Evolutionary conservation across 371 early-diverging fungal species (phyloP).

Genomic region (Fennellomyces sp.): DNA sequence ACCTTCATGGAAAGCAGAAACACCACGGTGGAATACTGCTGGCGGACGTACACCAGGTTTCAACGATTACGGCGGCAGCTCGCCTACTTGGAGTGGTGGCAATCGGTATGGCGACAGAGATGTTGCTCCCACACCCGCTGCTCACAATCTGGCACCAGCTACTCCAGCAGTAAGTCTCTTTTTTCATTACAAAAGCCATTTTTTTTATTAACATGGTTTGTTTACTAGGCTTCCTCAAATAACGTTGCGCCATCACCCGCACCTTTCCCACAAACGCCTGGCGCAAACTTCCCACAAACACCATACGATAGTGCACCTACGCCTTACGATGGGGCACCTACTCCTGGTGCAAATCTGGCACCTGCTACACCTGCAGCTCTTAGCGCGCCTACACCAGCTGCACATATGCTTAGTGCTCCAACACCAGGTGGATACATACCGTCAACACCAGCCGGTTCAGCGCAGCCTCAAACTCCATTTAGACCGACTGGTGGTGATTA

Average conservation of each 20-base stretch:
- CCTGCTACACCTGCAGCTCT: conserved; percentile 63
- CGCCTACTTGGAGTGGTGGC: conserved; percentile 44
- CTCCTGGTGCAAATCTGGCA: conserved; percentile 48
- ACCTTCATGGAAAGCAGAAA: conserved; percentile 40
- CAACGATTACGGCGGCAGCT: conserved; percentile 55
- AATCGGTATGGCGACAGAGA: conserved; percentile 30
- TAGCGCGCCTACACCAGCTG: conserved; percentile 39
- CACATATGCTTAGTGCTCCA: conserved; percentile 44
- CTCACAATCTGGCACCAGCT: conserved; percentile 37
- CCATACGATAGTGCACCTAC: conserved; percentile 43
- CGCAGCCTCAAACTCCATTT: conserved; percentile 65
- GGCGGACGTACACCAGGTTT: conserved; percentile 73
- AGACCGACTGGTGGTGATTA: conserved; percentile 65
- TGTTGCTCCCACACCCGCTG: conserved; percentile 46
- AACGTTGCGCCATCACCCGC: conserved; percentile 46
- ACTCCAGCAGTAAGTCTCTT: conserved; percentile 36
- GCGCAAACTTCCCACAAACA: conserved; percentile 42
- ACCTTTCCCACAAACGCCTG: conserved; percentile 50
- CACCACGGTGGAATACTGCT: conserved; percentile 33
- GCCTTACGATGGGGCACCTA: conserved; percentile 36
- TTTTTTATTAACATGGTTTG: conserved; percentile 1
- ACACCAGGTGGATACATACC: conserved; percentile 52
- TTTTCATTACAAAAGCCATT: not conserved
- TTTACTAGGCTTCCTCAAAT: conserved; percentile 23
- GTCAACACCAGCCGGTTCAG: conserved; percentile 55